Conservation (phyloP, 768 basidiomycete species). For the Mycena vulgaris region DNA sequence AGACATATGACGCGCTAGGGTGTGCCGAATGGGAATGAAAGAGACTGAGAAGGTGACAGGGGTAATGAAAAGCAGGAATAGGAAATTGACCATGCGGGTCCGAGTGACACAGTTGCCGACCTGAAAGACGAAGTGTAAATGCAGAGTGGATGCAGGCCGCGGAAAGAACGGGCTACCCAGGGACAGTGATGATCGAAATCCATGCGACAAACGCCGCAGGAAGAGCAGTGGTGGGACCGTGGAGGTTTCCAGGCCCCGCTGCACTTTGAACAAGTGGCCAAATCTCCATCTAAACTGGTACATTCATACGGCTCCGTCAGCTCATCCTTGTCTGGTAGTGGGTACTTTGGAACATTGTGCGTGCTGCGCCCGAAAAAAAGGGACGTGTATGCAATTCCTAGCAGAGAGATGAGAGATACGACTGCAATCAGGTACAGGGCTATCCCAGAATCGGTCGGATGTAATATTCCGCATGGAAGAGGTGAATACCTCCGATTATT, state of each 20-base stretch:
- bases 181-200: conserved; percentile 65
- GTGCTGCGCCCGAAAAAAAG: conserved; percentile 52
- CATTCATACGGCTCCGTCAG: conserved; percentile 60
- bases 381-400: conserved; percentile 51
- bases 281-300: conserved; percentile 48
- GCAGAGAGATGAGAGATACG: conserved; percentile 44
- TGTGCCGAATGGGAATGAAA: conserved; percentile 46
- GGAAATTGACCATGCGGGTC: conserved; percentile 55
- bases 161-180: conserved; percentile 50
- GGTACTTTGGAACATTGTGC: conserved; percentile 50
- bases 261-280: conserved; percentile 56
- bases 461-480: background rate
- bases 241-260: conserved; percentile 60
- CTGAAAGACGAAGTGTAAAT: conserved; percentile 39
- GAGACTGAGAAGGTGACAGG: conserved; percentile 49
- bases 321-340: conserved; percentile 48
- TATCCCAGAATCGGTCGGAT: conserved; percentile 23
- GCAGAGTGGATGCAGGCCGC: background rate
- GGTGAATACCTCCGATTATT: conserved; percentile 17
- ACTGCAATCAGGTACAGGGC: conserved; percentile 50
- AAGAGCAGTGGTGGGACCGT: conserved; percentile 61
- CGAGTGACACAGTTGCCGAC: conserved; percentile 61
- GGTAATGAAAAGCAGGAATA: conserved; percentile 49
- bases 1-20: conserved; percentile 47
- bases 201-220: conserved; percentile 60